These are phyloP conservation scores for Pyricularia sp. DNA, from an alignment of 2,329 filamentous ascomycete species.

Conservation along the genomic window DNA sequence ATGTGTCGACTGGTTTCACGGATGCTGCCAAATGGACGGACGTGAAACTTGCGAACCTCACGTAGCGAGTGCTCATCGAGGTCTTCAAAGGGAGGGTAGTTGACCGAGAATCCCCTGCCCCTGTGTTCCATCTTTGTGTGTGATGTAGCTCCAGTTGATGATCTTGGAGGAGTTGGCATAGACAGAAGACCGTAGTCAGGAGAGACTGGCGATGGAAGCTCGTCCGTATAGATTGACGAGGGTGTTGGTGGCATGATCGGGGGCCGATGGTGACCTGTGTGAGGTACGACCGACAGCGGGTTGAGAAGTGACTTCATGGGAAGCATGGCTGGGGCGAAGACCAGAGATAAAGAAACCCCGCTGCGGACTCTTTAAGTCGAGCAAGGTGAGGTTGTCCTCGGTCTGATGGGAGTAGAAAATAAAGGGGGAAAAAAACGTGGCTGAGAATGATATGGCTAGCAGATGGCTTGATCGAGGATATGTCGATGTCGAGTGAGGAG, in stretches of 20 bases:
- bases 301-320: constrained; percentile 56
- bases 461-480: not conserved
- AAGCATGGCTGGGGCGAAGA: constrained; percentile 35
- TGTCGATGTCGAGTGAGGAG: not conserved
- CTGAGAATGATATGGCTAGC: not conserved
- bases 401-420: not conserved
- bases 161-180: not conserved
- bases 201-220: constrained; percentile 6
- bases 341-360: constrained; percentile 17
- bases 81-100: constrained; percentile 62
- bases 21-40: constrained; percentile 54
- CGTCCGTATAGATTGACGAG: constrained; percentile 20
- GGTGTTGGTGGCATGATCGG: constrained; percentile 25
- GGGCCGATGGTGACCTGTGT: constrained; percentile 25
- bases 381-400: not conserved
- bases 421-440: not conserved
- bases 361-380: constrained; percentile 6
- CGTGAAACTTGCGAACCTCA: constrained; percentile 48
- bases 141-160: not conserved
- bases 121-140: constrained; percentile 27
- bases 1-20: constrained; percentile 58
- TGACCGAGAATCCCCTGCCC: constrained; percentile 40
- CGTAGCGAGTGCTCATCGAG: constrained; percentile 41
- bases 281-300: constrained; percentile 22
- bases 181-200: not conserved